phyloP scores from a whole-genome alignment of 495 filamentous ascomycete species.

The Podospora didyma region DNA sequence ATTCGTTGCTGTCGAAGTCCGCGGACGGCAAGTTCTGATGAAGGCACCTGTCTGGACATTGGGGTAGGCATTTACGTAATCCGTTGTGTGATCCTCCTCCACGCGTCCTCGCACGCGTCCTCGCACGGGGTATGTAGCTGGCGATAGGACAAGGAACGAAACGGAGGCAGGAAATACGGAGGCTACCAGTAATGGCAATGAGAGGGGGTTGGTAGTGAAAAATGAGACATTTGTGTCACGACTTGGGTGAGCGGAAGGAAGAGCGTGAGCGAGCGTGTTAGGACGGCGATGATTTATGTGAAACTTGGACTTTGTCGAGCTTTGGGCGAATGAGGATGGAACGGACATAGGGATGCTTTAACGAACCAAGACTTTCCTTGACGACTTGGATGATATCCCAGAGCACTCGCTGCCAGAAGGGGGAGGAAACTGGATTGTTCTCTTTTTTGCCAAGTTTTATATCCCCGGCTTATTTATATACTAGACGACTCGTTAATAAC shows the following conservation, averaged over 20 bases:
- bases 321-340: too few species aligned
- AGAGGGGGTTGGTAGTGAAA: not conserved
- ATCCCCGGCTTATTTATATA: not conserved
- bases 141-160: too few species aligned
- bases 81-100: too few species aligned
- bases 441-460: not conserved
- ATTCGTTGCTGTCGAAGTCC: constrained; percentile 81
- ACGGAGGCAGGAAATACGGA: too few species aligned
- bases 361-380: constrained; percentile 10
- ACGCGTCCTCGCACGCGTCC: too few species aligned
- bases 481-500: too few species aligned
- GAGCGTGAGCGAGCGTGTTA: not conserved
- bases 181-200: too few species aligned
- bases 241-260: not conserved
- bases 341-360: constrained; percentile 7
- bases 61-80: constrained; percentile 25
- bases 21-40: constrained; percentile 74
- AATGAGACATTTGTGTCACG: too few species aligned
- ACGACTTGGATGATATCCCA: constrained; percentile 11
- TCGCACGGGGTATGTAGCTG: too few species aligned
- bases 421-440: not conserved
- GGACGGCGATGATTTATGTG: not conserved
- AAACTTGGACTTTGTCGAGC: not conserved
- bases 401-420: too few species aligned
- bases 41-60: constrained; percentile 88